Evolutionary conservation across 805 yeast genomes (phyloP), one percentile per base, ranked within the genome.

Genomic region (Blastobotrys terrestris): DNA sequence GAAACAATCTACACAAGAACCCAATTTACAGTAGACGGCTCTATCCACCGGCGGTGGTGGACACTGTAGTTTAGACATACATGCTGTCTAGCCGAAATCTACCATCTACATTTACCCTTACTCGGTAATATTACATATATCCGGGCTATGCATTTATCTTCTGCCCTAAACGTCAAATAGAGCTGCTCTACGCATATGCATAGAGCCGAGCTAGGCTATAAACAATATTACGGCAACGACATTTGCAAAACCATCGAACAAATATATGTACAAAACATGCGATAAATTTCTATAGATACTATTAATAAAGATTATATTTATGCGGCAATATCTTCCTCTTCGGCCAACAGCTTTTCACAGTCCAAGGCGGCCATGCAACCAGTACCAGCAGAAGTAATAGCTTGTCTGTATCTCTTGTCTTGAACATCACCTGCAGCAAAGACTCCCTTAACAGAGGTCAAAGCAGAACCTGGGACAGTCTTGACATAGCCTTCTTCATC

Each of bases 361-460:
- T 94, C 98, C 57, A 94, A 79, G 55, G 96, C 99, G 64, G 99
- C 99, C 97, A 91, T 92, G 79, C 99, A 94, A 58, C 99, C 99
- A 58, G 96, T 80, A 67, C 99, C 99, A n/a, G 99, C 99, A 70
- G 97, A 90, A 43, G 99, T 94, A 67, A 94, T 89, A 54, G 99
- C 99, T 77, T 94, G 99, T 83, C 99, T 88, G 74, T 92, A 94
- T 69, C 80, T 81, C 72, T 88, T 85, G 74, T 94, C 99, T 74
- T 94, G 99, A 53, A 94, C 99, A 68, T 94, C 99, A 74, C 99
- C 99, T 55, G 99, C 99, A 55, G 99, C 99, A 63, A 86, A 94
- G 57, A 94, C 87, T 69, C 97, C 98, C 65, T 79, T 80, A 55
- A 92, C 80, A 13, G 95, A 83, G 47, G 99, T 94, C 63, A 76